These are phyloP conservation scores for Lepiota brunneoincarnata DNA, from an alignment of 768 basidiomycete genomes.

Conservation along the genomic window DNA sequence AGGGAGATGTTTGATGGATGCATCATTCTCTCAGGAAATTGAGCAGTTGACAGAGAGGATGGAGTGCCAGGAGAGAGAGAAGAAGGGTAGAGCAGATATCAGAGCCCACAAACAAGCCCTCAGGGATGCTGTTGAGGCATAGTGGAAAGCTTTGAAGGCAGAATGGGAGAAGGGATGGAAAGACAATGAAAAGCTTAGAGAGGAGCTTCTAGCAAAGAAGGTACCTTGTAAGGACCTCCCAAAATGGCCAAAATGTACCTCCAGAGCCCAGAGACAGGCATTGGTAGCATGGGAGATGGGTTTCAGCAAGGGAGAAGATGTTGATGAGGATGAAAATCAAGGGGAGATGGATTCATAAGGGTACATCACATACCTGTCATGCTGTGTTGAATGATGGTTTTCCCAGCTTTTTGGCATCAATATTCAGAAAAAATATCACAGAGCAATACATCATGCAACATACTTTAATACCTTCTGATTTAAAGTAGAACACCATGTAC, in stretches of 20 bases:
- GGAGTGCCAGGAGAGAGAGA: not conserved
- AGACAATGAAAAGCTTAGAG: not conserved
- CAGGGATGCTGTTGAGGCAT: not conserved
- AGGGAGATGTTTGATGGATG: too few species aligned
- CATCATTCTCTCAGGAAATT: not conserved
- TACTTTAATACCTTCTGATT: too few species aligned
- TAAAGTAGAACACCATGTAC: too few species aligned
- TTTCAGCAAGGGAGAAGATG: not conserved
- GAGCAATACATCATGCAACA: too few species aligned
- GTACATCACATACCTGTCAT: not conserved
- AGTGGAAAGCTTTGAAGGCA: not conserved
- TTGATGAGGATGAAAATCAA: not conserved
- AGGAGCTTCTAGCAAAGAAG: not conserved
- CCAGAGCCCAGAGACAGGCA: too few species aligned
- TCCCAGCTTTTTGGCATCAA: too few species aligned
- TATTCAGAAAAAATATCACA: too few species aligned
- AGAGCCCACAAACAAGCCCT: not conserved
- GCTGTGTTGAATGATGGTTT: too few species aligned
- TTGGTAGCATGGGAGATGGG: too few species aligned
- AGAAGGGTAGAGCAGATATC: not conserved
- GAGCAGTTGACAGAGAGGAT: not conserved
- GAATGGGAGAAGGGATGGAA: not conserved
- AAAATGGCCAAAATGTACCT: too few species aligned
- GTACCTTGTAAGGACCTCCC: slow-evolving; percentile 4
- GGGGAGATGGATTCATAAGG: not conserved